Base-by-base conservation (phyloP, 2,329 filamentous ascomycete genomes). In the Calycina herbarum region DNA sequence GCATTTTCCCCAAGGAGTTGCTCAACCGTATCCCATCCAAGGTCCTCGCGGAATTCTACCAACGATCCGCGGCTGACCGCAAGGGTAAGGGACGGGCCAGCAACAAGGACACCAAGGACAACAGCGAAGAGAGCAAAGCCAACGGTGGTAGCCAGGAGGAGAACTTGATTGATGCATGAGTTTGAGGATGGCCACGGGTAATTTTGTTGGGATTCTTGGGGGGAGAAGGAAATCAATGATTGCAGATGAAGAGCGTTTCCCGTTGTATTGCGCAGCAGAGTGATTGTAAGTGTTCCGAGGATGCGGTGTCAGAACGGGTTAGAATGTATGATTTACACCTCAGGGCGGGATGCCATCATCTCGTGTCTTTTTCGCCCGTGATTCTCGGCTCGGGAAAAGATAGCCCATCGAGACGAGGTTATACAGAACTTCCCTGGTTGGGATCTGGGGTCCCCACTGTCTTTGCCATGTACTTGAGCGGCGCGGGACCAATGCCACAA, bases 1-100 rank as follows among this genome's bases (percentile, higher is more conserved):
- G 95, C 72, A 97, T 99, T 79, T 99, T 94, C 85, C 94, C 94
- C 79, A 97, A 96, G 87, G 95, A 99, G 75, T 82, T 97, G 73
- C 91, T 99, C 74, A 99, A 99, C 84, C 92, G 96, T 81, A 93
- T 95, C 76, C 92, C 92, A 66, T 87, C 88, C 82, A 93, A 93
- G 82, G 78, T 93, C 56, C 85, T 95, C 74, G 89, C 93, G 75
- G 91, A 94, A 78, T 95, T 88, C 82, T 95, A 94, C 80, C 87
- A 89, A 76, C 84, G 91, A 72, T 85, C 86, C 64, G 81, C 84
- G 61, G 84, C 84, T 73, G 85, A 88, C 68, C 80, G 84, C 69
- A 89, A 90, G 81, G 81, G 81, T 67, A 89, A 89, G 82, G 83
- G 81, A 69, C 85, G 87, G 79, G 82, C 82, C 67, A 80, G 80